These are phyloP conservation scores for Aspergillus sp. DNA, from an alignment of 2,329 filamentous ascomycete species.

Conservation along the genomic window DNA sequence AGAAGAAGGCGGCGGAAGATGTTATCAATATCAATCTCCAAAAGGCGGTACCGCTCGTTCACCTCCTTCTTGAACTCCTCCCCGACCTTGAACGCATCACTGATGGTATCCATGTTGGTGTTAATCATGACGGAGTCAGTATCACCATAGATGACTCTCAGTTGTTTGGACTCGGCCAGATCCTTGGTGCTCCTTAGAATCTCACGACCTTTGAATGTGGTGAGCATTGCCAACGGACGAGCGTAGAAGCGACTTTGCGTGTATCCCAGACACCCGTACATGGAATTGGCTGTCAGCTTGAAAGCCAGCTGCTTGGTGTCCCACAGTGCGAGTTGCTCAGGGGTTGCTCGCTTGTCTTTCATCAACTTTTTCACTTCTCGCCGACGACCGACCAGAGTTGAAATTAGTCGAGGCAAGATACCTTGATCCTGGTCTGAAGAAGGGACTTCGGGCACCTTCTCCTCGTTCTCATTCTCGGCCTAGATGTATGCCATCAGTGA, in stretches of 20 bases:
- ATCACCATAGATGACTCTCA: constrained; percentile 97
- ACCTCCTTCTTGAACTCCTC: constrained; percentile 93
- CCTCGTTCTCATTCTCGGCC: constrained; percentile 70
- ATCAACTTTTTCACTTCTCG: constrained; percentile 93
- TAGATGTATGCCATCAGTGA: constrained; percentile 18
- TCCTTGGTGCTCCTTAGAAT: constrained; percentile 96
- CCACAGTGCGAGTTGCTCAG: constrained; percentile 88
- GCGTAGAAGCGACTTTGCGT: constrained; percentile 97
- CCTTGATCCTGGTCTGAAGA: constrained; percentile 70
- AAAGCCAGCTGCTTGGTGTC: constrained; percentile 96
- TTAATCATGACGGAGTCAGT: constrained; percentile 99
- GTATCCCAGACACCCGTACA: constrained; percentile 98
- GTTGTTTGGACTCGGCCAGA: constrained; percentile 82
- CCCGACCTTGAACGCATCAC: constrained; percentile 86
- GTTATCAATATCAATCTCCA: constrained; percentile 98
- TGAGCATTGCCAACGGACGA: constrained; percentile 89
- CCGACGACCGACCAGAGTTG: constrained; percentile 83
- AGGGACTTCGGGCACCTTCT: constrained; percentile 85
- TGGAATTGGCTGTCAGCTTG: constrained; percentile 97
- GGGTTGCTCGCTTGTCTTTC: constrained; percentile 86
- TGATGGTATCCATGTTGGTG: constrained; percentile 90
- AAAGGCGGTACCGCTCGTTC: constrained; percentile 85
- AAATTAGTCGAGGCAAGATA: constrained; percentile 85
- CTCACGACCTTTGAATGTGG: constrained; percentile 95
- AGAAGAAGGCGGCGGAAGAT: constrained; percentile 89